These are phyloP conservation scores for Sugiyamaella paludigena DNA, from an alignment of 1,139 yeast species.

Conservation along the genomic window DNA sequence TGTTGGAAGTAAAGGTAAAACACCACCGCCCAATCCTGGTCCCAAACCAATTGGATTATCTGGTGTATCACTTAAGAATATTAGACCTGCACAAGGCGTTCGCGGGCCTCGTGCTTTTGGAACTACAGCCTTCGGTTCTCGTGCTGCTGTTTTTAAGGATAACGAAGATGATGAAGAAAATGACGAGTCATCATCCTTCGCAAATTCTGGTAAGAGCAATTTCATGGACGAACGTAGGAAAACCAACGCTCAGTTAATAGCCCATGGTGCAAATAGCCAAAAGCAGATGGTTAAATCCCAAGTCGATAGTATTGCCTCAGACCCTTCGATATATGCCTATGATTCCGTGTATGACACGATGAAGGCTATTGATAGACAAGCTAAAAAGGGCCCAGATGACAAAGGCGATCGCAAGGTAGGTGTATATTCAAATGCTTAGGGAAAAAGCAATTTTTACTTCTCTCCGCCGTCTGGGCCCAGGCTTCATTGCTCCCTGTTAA, in stretches of 20 bases:
- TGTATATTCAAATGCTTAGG: slow-evolving; percentile 11
- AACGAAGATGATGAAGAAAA: slow-evolving; percentile 18
- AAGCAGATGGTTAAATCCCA: slow-evolving; percentile 13
- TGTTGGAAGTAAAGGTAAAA: neutral
- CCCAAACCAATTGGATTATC: slow-evolving; percentile 17
- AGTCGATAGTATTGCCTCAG: slow-evolving; percentile 14
- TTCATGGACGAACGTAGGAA: slow-evolving; percentile 15
- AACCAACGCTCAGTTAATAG: slow-evolving; percentile 27
- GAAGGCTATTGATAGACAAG: slow-evolving; percentile 32
- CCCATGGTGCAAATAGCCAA: slow-evolving; percentile 23
- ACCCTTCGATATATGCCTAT: slow-evolving; percentile 34
- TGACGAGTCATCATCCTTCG: slow-evolving; percentile 1
- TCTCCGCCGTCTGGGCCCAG: no score
- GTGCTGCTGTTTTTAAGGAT: slow-evolving; percentile 17
- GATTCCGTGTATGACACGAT: slow-evolving; percentile 42
- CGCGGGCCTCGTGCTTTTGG: slow-evolving; percentile 24
- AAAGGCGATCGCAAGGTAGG: slow-evolving; percentile 11
- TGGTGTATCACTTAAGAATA: neutral
- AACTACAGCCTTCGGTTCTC: slow-evolving; percentile 3
- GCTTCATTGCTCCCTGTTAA: no score
- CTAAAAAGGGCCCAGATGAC: slow-evolving; percentile 13
- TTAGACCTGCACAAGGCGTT: slow-evolving; percentile 17
- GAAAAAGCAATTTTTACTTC: neutral
- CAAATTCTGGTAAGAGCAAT: slow-evolving; percentile 14
- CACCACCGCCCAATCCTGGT: slow-evolving; percentile 14